Percentiles rank a stretch among this genome's conserved stretches.
These are phyloP conservation scores for Hyaloscypha bicolor DNA, from an alignment of 495 filamentous ascomycete species.

Conservation along the genomic window DNA sequence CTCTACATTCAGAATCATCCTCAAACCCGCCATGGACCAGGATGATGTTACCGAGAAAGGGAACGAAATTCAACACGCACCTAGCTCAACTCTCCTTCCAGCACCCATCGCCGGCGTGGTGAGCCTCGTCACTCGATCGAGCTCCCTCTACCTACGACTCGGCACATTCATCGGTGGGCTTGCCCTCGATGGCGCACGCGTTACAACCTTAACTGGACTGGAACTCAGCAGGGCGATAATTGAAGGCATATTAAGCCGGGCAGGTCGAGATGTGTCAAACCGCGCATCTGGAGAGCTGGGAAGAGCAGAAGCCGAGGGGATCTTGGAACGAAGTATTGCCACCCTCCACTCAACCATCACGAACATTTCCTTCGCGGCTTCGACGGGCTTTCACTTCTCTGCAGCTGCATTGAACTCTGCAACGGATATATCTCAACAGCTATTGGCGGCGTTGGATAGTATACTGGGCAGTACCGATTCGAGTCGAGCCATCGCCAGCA, in stretches of 20 bases:
- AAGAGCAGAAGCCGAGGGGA: constrained; percentile 60
- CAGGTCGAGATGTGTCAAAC: constrained; percentile 66
- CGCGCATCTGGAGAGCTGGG: constrained; percentile 57
- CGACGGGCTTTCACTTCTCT: constrained; percentile 70
- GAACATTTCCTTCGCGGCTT: constrained; percentile 66
- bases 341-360: constrained; percentile 64
- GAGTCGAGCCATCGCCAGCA: constrained; percentile 77
- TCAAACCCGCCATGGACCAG: constrained; percentile 23
- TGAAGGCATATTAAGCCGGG: constrained; percentile 66
- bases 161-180: constrained; percentile 66
- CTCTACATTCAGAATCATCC: not conserved
- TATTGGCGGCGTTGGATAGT: constrained; percentile 69
- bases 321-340: constrained; percentile 65
- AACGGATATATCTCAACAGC: constrained; percentile 64
- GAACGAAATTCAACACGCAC: constrained; percentile 7
- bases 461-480: constrained; percentile 79
- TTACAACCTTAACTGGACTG: constrained; percentile 69
- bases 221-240: constrained; percentile 68
- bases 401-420: constrained; percentile 62
- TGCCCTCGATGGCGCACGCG: constrained; percentile 64
- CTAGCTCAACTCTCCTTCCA: constrained; percentile 61
- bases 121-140: constrained; percentile 68
- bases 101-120: constrained; percentile 67
- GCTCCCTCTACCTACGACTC: constrained; percentile 70
- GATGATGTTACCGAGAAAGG: constrained; percentile 29